Percentiles rank a stretch among this genome's conserved stretches.
Evolutionary conservation across 352 stramenopile genomes (phyloP).

Genomic region (Phytophthora kernoviae): DNA sequence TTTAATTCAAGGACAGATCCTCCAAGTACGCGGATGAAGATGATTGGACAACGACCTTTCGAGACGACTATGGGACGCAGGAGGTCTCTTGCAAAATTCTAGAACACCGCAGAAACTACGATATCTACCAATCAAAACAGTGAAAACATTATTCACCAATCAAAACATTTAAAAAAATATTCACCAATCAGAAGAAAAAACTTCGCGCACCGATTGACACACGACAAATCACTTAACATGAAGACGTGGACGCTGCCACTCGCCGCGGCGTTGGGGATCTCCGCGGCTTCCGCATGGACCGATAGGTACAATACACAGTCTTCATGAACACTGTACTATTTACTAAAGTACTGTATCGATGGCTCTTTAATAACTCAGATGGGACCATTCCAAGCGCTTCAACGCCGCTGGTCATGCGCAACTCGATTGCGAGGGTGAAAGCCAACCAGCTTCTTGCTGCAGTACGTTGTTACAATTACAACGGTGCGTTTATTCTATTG

Average conservation of each 20-base stretch:
- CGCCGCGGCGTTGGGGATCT: slow-evolving; percentile 15
- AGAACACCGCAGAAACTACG: too few species aligned
- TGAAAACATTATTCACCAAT: not conserved
- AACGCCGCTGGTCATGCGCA: slow-evolving; percentile 58
- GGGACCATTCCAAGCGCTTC: slow-evolving; percentile 85
- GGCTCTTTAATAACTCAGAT: slow-evolving; percentile 34
- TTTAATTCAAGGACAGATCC: not conserved
- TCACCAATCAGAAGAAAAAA: too few species aligned
- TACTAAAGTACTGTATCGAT: too few species aligned
- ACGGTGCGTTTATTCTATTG: too few species aligned
- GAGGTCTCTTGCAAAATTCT: too few species aligned
- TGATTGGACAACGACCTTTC: slow-evolving; percentile 3
- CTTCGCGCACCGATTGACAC: too few species aligned
- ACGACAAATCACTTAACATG: too few species aligned
- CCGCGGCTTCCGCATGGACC: slow-evolving; percentile 51
- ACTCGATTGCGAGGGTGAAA: slow-evolving; percentile 66
- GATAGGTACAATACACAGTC: slow-evolving; percentile 35
- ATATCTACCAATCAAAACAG: not conserved
- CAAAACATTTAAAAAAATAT: not conserved
- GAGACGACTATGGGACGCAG: too few species aligned
- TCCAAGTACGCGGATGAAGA: not conserved
- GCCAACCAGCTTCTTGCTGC: slow-evolving; percentile 70
- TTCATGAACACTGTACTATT: too few species aligned
- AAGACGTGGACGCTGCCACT: slow-evolving; percentile 16
- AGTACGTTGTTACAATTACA: slow-evolving; percentile 38